Percentiles rank a stretch among this genome's conserved stretches.
These are phyloP conservation scores for Aspergillus ellipticus DNA, from an alignment of 495 filamentous ascomycete genomes.

Conservation along the genomic window DNA sequence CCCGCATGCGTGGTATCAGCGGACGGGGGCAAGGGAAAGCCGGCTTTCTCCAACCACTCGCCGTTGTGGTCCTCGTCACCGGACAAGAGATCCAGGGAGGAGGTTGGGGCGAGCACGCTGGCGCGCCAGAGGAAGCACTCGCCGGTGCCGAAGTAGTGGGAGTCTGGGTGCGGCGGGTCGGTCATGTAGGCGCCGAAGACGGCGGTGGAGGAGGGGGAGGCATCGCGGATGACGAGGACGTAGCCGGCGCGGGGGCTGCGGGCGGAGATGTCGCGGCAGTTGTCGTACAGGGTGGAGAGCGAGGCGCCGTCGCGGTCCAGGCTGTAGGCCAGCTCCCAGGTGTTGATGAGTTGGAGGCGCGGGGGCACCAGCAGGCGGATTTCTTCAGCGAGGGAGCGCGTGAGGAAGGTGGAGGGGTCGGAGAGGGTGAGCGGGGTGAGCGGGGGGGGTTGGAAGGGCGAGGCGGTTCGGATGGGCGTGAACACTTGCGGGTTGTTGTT, in stretches of 20 bases:
- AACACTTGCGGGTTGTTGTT: slow-evolving; percentile 35
- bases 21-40: slow-evolving; percentile 67
- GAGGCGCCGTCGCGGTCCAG: slow-evolving; percentile 92
- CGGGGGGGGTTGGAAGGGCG: slow-evolving; percentile 59
- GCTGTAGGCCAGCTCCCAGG: slow-evolving; percentile 83
- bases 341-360: slow-evolving; percentile 78
- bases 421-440: slow-evolving; percentile 53
- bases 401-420: slow-evolving; percentile 52
- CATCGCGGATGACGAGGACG: slow-evolving; percentile 80
- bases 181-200: slow-evolving; percentile 94
- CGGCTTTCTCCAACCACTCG: slow-evolving; percentile 37
- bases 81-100: slow-evolving; percentile 26
- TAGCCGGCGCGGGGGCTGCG: slow-evolving; percentile 73
- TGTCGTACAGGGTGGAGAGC: slow-evolving; percentile 79
- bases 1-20: slow-evolving; percentile 67
- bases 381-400: slow-evolving; percentile 78
- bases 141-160: slow-evolving; percentile 90
- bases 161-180: slow-evolving; percentile 71
- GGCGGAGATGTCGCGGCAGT: slow-evolving; percentile 55
- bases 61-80: slow-evolving; percentile 35
- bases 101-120: slow-evolving; percentile 51
- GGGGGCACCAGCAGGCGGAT: slow-evolving; percentile 86
- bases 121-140: slow-evolving; percentile 98
- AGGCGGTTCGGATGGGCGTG: slow-evolving; percentile 52
- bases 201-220: slow-evolving; percentile 42